Evolutionary conservation across 495 filamentous ascomycete genomes (phyloP), one percentile per base, ranked within the genome.

Genomic region (Podospora pseudocomata): DNA sequence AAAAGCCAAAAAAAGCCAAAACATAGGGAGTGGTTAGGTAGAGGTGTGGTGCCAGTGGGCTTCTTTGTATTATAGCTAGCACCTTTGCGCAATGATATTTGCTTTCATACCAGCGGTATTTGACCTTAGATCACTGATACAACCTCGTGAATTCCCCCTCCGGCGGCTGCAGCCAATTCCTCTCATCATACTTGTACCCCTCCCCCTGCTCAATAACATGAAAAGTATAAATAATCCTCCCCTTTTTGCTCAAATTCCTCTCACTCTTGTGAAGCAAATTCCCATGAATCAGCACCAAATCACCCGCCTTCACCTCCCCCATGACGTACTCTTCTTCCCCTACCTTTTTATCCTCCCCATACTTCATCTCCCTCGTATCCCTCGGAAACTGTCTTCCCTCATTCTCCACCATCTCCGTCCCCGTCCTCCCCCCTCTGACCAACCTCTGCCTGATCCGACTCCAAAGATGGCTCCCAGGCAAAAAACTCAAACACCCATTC

Each of bases 261-360:
- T 96, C 92, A 77, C 95, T 97, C 86, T 97, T 95, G 76, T 99
- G 95, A 78, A 99, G 71, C 58, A 98, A 80, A 82, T 99, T 98
- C 19, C 95, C 95, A 83, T 99, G 95, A 71, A 99, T 98, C 62
- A 99, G 77, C 55, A 98, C 93, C 77, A 99, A 76, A 49, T 89
- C 90, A 0, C 95, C 95, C 9, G 92, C 92, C 82, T 93, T 91
- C 3, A 97, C 90, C 79, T 94, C 89, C 15, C 90, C 87, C 39
- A 91, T 73, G 70, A 89, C 87, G 77, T 93, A 89, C 64, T 84
- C 82, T 63, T 82, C 85, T 57, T 88, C 75, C 66, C 66, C 32
- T 18, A 64, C 74, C 27, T 71, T 68, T 0, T 81, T 82, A 65
- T 82, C 82, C 54, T 77, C 80, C 0, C 81, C 84, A 13, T 49